phyloP scores from a whole-genome alignment of 2,329 filamentous ascomycete genomes.

The Aspergillus ustus region DNA sequence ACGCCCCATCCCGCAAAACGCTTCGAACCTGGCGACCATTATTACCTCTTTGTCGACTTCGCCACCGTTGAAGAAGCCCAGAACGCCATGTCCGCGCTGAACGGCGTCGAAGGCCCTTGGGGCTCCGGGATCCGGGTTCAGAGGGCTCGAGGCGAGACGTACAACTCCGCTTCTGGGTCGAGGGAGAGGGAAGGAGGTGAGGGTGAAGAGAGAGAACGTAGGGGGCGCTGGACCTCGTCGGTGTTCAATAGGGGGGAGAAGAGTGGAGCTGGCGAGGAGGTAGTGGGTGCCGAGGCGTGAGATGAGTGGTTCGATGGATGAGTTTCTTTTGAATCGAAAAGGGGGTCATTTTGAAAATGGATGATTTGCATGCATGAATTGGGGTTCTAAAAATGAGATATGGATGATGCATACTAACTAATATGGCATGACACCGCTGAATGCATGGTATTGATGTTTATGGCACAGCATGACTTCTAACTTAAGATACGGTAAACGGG shows the following conservation, averaged over 20 bases:
- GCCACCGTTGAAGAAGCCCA: conserved; percentile 59
- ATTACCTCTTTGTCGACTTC: conserved; percentile 71
- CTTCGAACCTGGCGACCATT: conserved; percentile 58
- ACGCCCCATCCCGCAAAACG: conserved; percentile 62
- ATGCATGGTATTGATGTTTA: neutral
- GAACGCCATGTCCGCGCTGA: conserved; percentile 53
- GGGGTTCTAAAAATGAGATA: neutral
- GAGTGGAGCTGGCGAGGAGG: neutral
- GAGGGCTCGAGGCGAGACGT: conserved; percentile 44
- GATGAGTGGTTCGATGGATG: neutral
- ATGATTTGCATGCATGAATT: neutral
- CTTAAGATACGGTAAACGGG: neutral
- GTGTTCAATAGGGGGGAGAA: neutral
- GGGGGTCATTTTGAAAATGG: neutral
- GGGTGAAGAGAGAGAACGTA: conserved; percentile 17
- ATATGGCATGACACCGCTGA: neutral
- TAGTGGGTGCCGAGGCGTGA: conserved; percentile 2
- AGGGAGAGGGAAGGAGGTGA: conserved; percentile 31
- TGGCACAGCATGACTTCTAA: conserved; percentile 5
- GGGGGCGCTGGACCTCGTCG: neutral
- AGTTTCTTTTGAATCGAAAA: neutral
- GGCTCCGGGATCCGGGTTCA: conserved; percentile 45
- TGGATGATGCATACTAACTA: neutral
- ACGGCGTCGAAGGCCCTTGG: conserved; percentile 47
- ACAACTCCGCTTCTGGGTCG: conserved; percentile 29